phyloP scores from a whole-genome alignment of 2,329 filamentous ascomycete species.

The Fusarium sarcochroum region DNA sequence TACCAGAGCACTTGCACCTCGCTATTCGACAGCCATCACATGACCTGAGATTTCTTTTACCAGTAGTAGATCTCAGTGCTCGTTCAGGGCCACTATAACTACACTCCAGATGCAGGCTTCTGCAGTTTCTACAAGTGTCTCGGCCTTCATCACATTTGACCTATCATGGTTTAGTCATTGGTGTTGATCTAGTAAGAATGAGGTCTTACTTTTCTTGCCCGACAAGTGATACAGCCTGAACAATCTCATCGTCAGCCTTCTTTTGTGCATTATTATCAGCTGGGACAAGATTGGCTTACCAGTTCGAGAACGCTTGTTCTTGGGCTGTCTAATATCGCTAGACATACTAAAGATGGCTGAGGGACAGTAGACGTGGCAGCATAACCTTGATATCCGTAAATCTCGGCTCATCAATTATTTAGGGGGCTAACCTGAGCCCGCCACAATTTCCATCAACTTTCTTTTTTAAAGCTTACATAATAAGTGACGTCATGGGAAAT shows the following conservation, averaged over 20 bases:
- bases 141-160: slow-evolving; percentile 41
- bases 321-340: not conserved
- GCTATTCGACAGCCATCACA: slow-evolving; percentile 9
- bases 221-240: slow-evolving; percentile 7
- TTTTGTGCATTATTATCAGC: not conserved
- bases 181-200: not conserved
- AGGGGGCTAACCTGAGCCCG: too few species aligned
- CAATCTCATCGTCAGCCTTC: not conserved
- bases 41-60: slow-evolving; percentile 8
- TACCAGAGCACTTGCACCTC: slow-evolving; percentile 10
- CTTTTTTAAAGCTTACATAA: too few species aligned
- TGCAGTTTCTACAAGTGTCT: slow-evolving; percentile 30
- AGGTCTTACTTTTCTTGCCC: not conserved
- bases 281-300: not conserved
- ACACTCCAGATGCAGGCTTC: slow-evolving; percentile 24
- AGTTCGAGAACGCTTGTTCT: slow-evolving; percentile 8
- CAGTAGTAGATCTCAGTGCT: not conserved
- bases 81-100: not conserved
- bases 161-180: not conserved
- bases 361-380: too few species aligned
- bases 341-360: not conserved
- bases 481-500: too few species aligned
- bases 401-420: too few species aligned
- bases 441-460: too few species aligned
- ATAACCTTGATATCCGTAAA: too few species aligned